Percentiles rank a stretch among this genome's conserved stretches.
Evolutionary conservation across 1,139 yeast genomes (phyloP).

Genomic region (Suhomyces ambrosiae): DNA sequence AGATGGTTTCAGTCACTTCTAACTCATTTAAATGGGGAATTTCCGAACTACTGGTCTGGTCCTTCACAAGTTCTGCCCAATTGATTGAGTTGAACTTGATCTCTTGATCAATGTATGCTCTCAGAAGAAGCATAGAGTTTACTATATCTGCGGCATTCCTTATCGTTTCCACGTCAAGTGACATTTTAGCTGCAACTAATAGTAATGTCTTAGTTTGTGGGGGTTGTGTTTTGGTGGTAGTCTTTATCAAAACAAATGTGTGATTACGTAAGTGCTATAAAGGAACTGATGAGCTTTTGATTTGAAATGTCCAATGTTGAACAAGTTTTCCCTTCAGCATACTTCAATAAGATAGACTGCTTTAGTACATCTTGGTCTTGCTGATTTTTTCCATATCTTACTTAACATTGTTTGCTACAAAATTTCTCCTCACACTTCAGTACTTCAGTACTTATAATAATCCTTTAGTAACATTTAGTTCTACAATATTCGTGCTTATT

Average conservation of each 20-base stretch:
- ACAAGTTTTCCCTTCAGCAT: no score
- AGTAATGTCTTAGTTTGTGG: not conserved
- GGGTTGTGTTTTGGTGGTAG: not conserved
- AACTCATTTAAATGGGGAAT: conserved; percentile 12
- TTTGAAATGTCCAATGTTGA: no score
- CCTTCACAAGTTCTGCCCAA: conserved; percentile 30
- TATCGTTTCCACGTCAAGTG: conserved; percentile 35
- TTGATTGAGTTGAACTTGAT: conserved; percentile 40
- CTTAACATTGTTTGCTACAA: no score
- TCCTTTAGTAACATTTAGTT: no score
- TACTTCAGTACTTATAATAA: no score
- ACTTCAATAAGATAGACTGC: no score
- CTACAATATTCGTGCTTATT: not conserved
- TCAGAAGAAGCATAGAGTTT: conserved; percentile 38
- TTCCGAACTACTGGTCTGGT: conserved; percentile 9
- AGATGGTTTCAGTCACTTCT: conserved; percentile 33
- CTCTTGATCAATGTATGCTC: conserved; percentile 40
- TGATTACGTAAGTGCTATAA: conserved; percentile 7
- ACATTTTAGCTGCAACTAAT: conserved; percentile 5
- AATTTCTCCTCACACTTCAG: no score
- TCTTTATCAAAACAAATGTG: conserved; percentile 10
- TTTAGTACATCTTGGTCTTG: no score
- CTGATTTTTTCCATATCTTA: no score
- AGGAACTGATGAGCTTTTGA: no score
- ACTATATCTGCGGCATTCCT: conserved; percentile 42